Conservation (phyloP, 108 stramenopile genomes). For the Schizochytrium sp. region DNA sequence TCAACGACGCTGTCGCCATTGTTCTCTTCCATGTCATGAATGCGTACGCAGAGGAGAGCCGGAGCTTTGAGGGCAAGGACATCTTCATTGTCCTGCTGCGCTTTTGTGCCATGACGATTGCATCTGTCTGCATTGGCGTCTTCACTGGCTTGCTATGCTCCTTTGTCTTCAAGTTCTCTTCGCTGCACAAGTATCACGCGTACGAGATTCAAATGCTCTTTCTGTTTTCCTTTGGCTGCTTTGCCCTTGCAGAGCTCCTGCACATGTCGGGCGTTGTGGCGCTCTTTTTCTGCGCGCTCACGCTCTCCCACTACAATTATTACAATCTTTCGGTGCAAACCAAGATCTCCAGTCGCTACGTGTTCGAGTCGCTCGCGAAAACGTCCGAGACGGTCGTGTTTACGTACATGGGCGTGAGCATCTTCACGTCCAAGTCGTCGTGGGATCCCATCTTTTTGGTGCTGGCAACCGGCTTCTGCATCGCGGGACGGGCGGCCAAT, state of each 20-base stretch:
- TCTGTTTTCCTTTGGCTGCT: slow-evolving; percentile 84
- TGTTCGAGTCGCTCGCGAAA: slow-evolving; percentile 79
- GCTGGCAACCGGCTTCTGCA: slow-evolving; percentile 69
- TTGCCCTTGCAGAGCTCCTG: slow-evolving; percentile 77
- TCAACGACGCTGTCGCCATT: slow-evolving; percentile 97
- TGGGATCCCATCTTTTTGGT: slow-evolving; percentile 67
- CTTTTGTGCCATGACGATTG: slow-evolving; percentile 57
- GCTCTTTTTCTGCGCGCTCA: slow-evolving; percentile 84
- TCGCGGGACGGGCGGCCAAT: slow-evolving; percentile 69
- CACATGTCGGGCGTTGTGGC: slow-evolving; percentile 86
- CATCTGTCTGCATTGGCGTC: slow-evolving; percentile 72
- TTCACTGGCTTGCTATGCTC: slow-evolving; percentile 67
- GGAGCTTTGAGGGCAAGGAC: neutral
- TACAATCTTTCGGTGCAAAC: slow-evolving; percentile 77
- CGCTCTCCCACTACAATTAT: slow-evolving; percentile 84
- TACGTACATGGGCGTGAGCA: slow-evolving; percentile 90
- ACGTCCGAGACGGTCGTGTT: slow-evolving; percentile 86
- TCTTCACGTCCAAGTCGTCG: slow-evolving; percentile 76
- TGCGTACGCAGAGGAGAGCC: slow-evolving; percentile 51
- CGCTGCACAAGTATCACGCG: slow-evolving; percentile 70
- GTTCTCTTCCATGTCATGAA: slow-evolving; percentile 87
- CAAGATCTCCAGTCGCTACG: slow-evolving; percentile 75
- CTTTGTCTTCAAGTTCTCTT: slow-evolving; percentile 75
- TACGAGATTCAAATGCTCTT: slow-evolving; percentile 84
- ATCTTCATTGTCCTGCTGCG: slow-evolving; percentile 54